These are phyloP conservation scores for Monosporozyma solicola DNA, from an alignment of 805 yeast genomes.

Conservation along the genomic window DNA sequence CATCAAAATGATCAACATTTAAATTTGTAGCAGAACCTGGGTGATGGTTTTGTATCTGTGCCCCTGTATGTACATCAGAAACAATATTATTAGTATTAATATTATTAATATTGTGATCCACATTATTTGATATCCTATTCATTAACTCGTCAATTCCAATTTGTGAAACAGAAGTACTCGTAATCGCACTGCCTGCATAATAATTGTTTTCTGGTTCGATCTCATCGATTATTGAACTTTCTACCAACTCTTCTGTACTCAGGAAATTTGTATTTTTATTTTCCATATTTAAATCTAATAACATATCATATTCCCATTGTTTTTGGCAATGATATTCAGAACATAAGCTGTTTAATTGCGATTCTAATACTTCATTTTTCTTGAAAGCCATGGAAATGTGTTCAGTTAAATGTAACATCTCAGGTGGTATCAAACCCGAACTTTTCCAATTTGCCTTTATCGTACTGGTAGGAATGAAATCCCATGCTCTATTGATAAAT, in stretches of 20 bases:
- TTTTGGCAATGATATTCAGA: constrained; percentile 39
- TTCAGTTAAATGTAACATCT: constrained; percentile 22
- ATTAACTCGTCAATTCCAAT: constrained; percentile 8
- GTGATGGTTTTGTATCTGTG: background rate
- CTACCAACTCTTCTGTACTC: constrained; percentile 53
- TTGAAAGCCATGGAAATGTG: constrained; percentile 27
- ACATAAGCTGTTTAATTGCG: constrained; percentile 38
- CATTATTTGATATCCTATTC: background rate
- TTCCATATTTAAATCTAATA: constrained; percentile 41
- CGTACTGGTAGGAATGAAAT: constrained; percentile 29
- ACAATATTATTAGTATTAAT: background rate
- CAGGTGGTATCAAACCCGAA: constrained; percentile 34
- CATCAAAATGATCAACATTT: background rate
- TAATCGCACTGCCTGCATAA: background rate
- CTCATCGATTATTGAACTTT: constrained; percentile 47
- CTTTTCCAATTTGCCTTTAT: constrained; percentile 38
- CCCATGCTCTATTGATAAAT: constrained; percentile 52
- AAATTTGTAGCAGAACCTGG: background rate
- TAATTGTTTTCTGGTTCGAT: constrained; percentile 25
- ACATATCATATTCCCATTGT: constrained; percentile 50
- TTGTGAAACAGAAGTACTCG: constrained; percentile 3
- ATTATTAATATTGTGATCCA: background rate
- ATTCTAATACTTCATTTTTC: constrained; percentile 33
- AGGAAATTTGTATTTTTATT: constrained; percentile 38
- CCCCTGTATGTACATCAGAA: background rate